Evolutionary conservation across 2,329 filamentous ascomycete species (phyloP).

Genomic region (Fusarium albosuccineum): DNA sequence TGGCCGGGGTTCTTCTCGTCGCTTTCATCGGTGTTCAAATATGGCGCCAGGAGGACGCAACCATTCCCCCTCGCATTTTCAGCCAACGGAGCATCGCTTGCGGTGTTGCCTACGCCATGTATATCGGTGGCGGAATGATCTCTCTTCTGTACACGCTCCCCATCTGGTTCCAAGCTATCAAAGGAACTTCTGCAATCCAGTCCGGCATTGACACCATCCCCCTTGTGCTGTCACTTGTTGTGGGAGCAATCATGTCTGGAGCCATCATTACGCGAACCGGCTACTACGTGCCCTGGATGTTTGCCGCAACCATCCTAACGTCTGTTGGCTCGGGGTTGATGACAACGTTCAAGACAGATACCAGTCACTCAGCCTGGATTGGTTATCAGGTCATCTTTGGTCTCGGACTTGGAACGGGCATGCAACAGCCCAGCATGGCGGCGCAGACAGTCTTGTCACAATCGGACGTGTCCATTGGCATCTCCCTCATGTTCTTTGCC

Average conservation of each 20-base stretch:
- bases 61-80: slow-evolving; percentile 59
- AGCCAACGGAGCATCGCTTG: slow-evolving; percentile 54
- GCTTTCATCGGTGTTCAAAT: slow-evolving; percentile 61
- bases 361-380: slow-evolving; percentile 63
- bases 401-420: slow-evolving; percentile 61
- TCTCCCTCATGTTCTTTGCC: slow-evolving; percentile 20
- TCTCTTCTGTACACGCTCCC: slow-evolving; percentile 64
- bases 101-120: slow-evolving; percentile 57
- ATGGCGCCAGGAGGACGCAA: slow-evolving; percentile 55
- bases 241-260: slow-evolving; percentile 59
- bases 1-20: slow-evolving; percentile 55
- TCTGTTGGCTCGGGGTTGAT: slow-evolving; percentile 64
- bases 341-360: slow-evolving; percentile 62
- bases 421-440: slow-evolving; percentile 59
- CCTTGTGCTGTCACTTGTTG: slow-evolving; percentile 60
- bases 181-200: slow-evolving; percentile 61
- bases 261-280: slow-evolving; percentile 55
- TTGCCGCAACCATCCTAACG: slow-evolving; percentile 53
- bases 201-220: slow-evolving; percentile 66
- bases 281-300: slow-evolving; percentile 54
- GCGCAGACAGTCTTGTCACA: slow-evolving; percentile 63
- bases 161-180: slow-evolving; percentile 65
- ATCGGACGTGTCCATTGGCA: slow-evolving; percentile 61
- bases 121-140: slow-evolving; percentile 63
- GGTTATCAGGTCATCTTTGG: slow-evolving; percentile 69